These are phyloP conservation scores for Lodderomyces margitis DNA, from an alignment of 1,139 yeast species.

Conservation along the genomic window DNA sequence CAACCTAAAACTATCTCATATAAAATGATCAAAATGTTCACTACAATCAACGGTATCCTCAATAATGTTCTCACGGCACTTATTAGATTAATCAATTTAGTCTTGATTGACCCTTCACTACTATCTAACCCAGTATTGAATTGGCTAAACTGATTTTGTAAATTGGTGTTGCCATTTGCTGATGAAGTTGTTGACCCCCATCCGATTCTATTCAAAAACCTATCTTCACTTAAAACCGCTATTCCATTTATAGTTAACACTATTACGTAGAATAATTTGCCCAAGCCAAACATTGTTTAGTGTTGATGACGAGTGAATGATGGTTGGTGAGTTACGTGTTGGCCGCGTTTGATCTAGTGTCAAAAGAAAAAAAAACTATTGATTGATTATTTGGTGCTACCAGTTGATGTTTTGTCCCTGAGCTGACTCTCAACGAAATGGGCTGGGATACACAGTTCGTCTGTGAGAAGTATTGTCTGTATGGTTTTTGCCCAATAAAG, in stretches of 20 bases:
- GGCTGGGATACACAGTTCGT: too few relatives aligned
- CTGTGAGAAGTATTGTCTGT: too few relatives aligned
- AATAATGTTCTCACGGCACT: slow-evolving; percentile 47
- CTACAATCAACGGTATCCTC: slow-evolving; percentile 44
- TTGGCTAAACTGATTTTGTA: slow-evolving; percentile 28
- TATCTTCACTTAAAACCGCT: slow-evolving; percentile 48
- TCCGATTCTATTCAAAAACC: slow-evolving; percentile 47
- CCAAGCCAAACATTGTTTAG: slow-evolving; percentile 42
- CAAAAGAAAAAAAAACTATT: too few relatives aligned
- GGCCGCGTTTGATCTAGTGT: too few relatives aligned
- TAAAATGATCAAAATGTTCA: slow-evolving; percentile 38
- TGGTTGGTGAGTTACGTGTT: neutral
- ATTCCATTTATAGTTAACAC: slow-evolving; percentile 43
- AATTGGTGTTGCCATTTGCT: slow-evolving; percentile 11
- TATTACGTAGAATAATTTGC: slow-evolving; percentile 42
- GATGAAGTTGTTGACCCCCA: slow-evolving; percentile 32
- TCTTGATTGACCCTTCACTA: slow-evolving; percentile 32
- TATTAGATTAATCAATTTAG: slow-evolving; percentile 40
- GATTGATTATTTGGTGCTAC: neutral
- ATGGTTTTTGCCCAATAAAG: too few relatives aligned
- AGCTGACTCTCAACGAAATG: too few relatives aligned
- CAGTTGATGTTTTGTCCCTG: too few relatives aligned
- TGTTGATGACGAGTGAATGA: neutral
- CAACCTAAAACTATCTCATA: slow-evolving; percentile 46
- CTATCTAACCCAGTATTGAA: slow-evolving; percentile 24